phyloP scores from a whole-genome alignment of 2,329 filamentous ascomycete species.

The Trichoderma afroharzianum region DNA sequence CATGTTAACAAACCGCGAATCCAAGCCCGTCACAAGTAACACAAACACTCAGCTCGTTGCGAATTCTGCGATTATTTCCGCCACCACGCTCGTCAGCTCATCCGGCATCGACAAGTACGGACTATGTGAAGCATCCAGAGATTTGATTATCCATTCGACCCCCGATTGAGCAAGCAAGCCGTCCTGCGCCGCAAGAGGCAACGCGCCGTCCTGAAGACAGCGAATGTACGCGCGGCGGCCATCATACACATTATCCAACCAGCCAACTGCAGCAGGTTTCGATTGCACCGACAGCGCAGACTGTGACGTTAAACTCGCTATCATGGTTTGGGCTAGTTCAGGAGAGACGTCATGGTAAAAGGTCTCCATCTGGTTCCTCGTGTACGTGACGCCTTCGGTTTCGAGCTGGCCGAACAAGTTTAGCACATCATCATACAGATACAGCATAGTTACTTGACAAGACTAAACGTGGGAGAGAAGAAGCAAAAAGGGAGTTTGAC shows the following conservation, averaged over 20 bases:
- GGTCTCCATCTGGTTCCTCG: neutral
- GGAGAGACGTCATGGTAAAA: neutral
- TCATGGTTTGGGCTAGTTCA: neutral
- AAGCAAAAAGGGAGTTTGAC: neutral
- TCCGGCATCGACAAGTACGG: neutral
- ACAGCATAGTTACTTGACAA: neutral
- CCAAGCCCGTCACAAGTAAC: neutral
- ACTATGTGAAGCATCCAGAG: neutral
- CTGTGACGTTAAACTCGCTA: neutral
- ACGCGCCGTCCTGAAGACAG: neutral
- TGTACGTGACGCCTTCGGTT: neutral
- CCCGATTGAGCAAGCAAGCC: neutral
- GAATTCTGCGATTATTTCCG: neutral
- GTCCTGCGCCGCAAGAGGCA: neutral
- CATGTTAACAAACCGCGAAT: neutral
- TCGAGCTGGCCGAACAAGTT: neutral
- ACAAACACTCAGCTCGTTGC: neutral
- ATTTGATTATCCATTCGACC: neutral
- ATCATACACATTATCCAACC: neutral
- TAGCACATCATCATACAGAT: neutral
- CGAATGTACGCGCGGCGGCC: neutral
- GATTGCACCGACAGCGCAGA: neutral
- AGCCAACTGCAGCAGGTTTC: neutral
- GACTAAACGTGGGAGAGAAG: neutral
- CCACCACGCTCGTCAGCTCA: neutral